phyloP scores from a whole-genome alignment of 352 stramenopile species.

The Elongisporangium undulatum region DNA sequence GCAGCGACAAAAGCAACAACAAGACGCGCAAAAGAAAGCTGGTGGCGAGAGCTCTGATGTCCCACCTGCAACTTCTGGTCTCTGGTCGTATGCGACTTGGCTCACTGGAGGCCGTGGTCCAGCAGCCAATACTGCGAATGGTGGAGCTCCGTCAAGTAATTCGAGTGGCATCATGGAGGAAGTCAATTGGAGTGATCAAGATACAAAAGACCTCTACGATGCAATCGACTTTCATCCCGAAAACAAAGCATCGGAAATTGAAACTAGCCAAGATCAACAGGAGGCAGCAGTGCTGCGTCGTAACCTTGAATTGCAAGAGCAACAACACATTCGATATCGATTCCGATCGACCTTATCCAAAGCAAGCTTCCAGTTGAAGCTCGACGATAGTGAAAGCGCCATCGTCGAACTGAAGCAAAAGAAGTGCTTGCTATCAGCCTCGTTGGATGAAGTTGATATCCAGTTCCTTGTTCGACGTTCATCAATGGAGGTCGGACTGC shows the following conservation, averaged over 20 bases:
- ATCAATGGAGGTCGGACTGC: slow-evolving; percentile 63
- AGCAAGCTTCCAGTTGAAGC: slow-evolving; percentile 44
- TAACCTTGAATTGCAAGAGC: slow-evolving; percentile 15
- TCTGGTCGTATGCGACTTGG: slow-evolving; percentile 80
- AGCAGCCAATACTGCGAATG: background rate
- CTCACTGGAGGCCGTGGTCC: slow-evolving; percentile 19
- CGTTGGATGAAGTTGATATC: slow-evolving; percentile 62
- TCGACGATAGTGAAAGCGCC: slow-evolving; percentile 24
- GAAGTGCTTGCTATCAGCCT: slow-evolving; percentile 13
- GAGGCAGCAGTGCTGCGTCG: background rate
- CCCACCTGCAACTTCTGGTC: slow-evolving; percentile 30
- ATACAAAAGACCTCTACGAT: slow-evolving; percentile 74
- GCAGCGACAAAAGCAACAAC: slow-evolving; percentile 27
- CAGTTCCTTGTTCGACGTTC: slow-evolving; percentile 64
- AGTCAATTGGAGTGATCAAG: slow-evolving; percentile 80
- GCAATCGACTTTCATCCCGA: slow-evolving; percentile 79
- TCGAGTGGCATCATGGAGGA: slow-evolving; percentile 17
- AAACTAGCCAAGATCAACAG: background rate
- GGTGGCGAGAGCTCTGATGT: slow-evolving; percentile 11
- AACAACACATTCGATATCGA: slow-evolving; percentile 77
- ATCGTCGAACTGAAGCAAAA: slow-evolving; percentile 6
- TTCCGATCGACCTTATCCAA: slow-evolving; percentile 60
- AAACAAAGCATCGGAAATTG: background rate
- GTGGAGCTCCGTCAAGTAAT: background rate
- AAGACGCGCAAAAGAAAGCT: slow-evolving; percentile 21